phyloP scores from a whole-genome alignment of 306 rosid species.

The Trifolium fragiferum region DNA sequence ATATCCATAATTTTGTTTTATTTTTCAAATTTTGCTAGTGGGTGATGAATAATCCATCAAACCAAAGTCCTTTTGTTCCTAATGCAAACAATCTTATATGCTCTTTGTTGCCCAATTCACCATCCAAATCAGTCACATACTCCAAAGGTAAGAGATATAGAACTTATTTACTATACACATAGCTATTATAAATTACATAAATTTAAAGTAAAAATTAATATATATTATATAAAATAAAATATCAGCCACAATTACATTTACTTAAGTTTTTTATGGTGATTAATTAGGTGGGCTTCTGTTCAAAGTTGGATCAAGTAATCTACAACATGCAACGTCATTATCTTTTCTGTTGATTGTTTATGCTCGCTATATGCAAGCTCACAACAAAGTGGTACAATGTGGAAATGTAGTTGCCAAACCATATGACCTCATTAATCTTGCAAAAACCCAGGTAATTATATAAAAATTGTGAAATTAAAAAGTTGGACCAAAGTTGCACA shows the following conservation, averaged over 20 bases:
- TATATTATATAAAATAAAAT: too few species aligned
- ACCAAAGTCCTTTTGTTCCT: slow-evolving; percentile 31
- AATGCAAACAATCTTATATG: slow-evolving; percentile 53
- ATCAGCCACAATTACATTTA: background rate
- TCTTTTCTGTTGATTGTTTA: slow-evolving; percentile 58
- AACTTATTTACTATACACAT: background rate
- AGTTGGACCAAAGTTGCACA: too few species aligned
- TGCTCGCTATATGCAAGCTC: slow-evolving; percentile 35
- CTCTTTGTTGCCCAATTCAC: slow-evolving; percentile 53
- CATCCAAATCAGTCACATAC: slow-evolving; percentile 41
- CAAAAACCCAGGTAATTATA: slow-evolving; percentile 43
- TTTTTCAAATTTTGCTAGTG: slow-evolving; percentile 38
- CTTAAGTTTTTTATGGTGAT: background rate
- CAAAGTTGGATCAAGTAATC: slow-evolving; percentile 46
- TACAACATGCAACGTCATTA: slow-evolving; percentile 46
- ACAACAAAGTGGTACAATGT: slow-evolving; percentile 30
- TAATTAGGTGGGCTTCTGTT: slow-evolving; percentile 54
- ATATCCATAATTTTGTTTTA: background rate
- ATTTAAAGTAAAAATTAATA: background rate
- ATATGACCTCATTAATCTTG: slow-evolving; percentile 35
- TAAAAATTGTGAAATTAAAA: background rate
- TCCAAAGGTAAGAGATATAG: slow-evolving; percentile 39
- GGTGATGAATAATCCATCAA: slow-evolving; percentile 41
- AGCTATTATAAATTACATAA: background rate
- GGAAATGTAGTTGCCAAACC: slow-evolving; percentile 29